Conservation (phyloP, 495 filamentous ascomycete species). For the Aspergillus nidulans region DNA sequence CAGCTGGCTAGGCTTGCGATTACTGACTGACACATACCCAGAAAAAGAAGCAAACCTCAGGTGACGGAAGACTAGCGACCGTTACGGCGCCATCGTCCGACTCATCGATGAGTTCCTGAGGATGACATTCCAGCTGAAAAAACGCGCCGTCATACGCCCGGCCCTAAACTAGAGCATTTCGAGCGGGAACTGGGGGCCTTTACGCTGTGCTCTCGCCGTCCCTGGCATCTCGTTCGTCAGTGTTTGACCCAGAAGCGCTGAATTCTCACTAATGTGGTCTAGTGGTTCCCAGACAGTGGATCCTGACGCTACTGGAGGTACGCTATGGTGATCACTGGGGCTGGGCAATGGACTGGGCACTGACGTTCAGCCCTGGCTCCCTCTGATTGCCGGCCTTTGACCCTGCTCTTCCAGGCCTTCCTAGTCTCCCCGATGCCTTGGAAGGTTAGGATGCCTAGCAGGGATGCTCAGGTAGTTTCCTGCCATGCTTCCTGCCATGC, state of each 20-base stretch:
- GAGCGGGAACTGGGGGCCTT: neutral
- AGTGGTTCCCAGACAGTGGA: neutral
- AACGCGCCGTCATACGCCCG: neutral
- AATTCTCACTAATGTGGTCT: neutral
- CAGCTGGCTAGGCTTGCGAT: too few relatives aligned
- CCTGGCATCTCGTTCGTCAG: neutral
- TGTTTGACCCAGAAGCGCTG: neutral
- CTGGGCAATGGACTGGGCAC: neutral
- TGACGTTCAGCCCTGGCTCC: neutral
- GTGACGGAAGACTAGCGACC: neutral
- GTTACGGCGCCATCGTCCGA: neutral
- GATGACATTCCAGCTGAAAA: constrained; percentile 1
- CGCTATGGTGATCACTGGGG: neutral
- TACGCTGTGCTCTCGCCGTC: neutral
- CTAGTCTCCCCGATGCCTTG: neutral
- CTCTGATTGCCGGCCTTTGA: too few relatives aligned
- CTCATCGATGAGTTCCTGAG: too few relatives aligned
- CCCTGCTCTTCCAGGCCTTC: too few relatives aligned
- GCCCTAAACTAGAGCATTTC: neutral
- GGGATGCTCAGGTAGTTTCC: neutral
- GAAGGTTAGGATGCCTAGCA: neutral
- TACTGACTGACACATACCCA: too few relatives aligned
- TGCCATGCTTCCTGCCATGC: too few relatives aligned
- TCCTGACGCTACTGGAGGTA: too few relatives aligned
- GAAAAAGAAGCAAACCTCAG: too few relatives aligned